These are phyloP conservation scores for Magnusiomyces sp. DNA, from an alignment of 1,139 yeast species.

Conservation along the genomic window DNA sequence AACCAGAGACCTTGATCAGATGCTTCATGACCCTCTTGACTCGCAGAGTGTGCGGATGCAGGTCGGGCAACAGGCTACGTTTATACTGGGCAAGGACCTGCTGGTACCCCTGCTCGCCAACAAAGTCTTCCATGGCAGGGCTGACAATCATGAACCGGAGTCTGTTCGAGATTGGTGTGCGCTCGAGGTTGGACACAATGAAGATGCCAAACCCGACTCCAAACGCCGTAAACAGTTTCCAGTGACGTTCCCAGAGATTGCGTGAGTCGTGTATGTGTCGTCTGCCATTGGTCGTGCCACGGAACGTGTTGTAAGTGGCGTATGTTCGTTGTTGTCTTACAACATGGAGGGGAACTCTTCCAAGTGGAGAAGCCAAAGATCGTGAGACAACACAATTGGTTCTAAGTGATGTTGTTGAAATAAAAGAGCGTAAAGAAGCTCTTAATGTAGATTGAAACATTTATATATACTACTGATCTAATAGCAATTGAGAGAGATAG, in stretches of 20 bases:
- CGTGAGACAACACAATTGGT: no score
- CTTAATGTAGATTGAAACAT: no score
- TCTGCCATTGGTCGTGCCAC: no score
- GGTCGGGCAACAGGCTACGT: constrained; percentile 31
- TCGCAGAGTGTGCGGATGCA: constrained; percentile 38
- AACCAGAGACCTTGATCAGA: constrained; percentile 39
- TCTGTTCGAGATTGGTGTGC: constrained; percentile 78
- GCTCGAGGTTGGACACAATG: constrained; percentile 47
- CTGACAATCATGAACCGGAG: constrained; percentile 67
- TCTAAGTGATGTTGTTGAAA: no score
- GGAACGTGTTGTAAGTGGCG: no score
- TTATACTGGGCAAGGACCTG: constrained; percentile 42
- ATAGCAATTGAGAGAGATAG: no score
- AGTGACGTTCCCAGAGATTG: constrained; percentile 10
- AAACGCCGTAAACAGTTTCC: constrained; percentile 10
- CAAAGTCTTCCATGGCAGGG: constrained; percentile 49
- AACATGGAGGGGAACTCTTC: no score
- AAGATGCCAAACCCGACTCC: constrained; percentile 6
- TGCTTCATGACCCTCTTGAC: constrained; percentile 55
- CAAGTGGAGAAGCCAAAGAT: no score
- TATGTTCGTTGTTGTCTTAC: no score
- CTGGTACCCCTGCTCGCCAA: constrained; percentile 64
- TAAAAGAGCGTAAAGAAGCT: no score
- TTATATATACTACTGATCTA: no score
- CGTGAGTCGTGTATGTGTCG: no score